These are phyloP conservation scores for Solanum hybrid DNA, from an alignment of 305 asterid species.

Conservation along the genomic window DNA sequence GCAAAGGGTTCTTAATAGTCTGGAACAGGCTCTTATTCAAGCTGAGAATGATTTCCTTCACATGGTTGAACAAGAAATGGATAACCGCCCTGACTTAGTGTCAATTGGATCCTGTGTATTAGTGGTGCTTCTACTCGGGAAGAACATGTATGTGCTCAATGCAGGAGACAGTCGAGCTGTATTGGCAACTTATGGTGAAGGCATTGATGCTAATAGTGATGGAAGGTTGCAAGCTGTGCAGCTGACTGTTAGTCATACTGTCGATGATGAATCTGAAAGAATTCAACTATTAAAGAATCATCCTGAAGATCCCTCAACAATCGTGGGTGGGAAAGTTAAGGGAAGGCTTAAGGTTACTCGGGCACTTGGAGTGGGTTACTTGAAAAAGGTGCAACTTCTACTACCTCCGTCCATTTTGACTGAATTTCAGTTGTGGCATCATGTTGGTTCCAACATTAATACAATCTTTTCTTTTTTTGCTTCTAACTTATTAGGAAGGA, in stretches of 20 bases:
- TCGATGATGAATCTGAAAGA: slow-evolving; percentile 69
- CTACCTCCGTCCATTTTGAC: neutral
- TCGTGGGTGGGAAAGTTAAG: slow-evolving; percentile 65
- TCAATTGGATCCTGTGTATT: slow-evolving; percentile 85
- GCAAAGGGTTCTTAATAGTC: slow-evolving; percentile 56
- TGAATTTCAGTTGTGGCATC: neutral
- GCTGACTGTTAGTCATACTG: slow-evolving; percentile 71
- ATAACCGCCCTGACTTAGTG: slow-evolving; percentile 84
- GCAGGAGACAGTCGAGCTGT: slow-evolving; percentile 93
- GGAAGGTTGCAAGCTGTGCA: slow-evolving; percentile 40
- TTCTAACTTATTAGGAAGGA: neutral
- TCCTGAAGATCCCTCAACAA: slow-evolving; percentile 53
- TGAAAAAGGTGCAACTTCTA: slow-evolving; percentile 51
- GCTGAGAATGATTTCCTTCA: slow-evolving; percentile 79
- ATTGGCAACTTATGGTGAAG: slow-evolving; percentile 53
- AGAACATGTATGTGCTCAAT: slow-evolving; percentile 63
- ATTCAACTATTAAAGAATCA: slow-evolving; percentile 52
- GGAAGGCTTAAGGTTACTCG: slow-evolving; percentile 87
- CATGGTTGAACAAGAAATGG: slow-evolving; percentile 97
- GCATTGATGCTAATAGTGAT: neutral
- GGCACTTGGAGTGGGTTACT: slow-evolving; percentile 95
- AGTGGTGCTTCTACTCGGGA: slow-evolving; percentile 62
- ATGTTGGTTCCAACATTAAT: neutral
- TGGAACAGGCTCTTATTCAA: slow-evolving; percentile 56
- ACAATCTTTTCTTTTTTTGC: neutral